phyloP scores from a whole-genome alignment of 805 yeast genomes.

The Candida dajiaensis region DNA sequence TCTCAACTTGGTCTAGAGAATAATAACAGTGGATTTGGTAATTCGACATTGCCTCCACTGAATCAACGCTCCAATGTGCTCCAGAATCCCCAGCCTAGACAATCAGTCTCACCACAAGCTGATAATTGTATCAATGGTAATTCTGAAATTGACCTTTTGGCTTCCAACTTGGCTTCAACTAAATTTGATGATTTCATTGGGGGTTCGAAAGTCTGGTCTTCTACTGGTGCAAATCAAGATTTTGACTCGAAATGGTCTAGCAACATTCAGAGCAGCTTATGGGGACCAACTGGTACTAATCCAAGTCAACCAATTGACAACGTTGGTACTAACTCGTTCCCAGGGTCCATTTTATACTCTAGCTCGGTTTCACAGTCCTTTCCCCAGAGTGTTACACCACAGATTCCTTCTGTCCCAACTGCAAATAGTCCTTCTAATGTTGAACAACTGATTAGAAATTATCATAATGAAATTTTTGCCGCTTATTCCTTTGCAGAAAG shows the following conservation, averaged over 20 bases:
- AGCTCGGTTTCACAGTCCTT: background rate
- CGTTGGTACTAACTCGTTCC: background rate
- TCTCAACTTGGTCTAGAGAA: background rate
- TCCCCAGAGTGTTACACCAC: background rate
- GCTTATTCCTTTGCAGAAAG: slow-evolving; percentile 7
- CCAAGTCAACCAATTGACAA: background rate
- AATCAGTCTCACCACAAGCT: background rate
- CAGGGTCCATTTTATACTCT: background rate
- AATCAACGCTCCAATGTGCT: background rate
- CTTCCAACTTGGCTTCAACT: background rate
- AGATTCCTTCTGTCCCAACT: background rate
- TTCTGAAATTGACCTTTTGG: slow-evolving; percentile 5
- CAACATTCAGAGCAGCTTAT: background rate
- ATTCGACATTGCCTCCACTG: background rate
- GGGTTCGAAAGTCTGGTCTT: background rate
- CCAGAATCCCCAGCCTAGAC: background rate
- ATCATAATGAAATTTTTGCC: slow-evolving; percentile 8
- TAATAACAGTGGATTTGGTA: background rate
- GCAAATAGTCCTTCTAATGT: background rate
- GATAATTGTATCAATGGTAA: background rate
- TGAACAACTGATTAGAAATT: slow-evolving; percentile 5
- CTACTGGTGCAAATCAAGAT: background rate
- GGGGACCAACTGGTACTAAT: background rate
- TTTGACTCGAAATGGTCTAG: background rate
- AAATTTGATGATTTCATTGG: background rate